Evolutionary conservation across 257 asterid genomes (phyloP).

Genomic region (Galeopsis tetrahit): DNA sequence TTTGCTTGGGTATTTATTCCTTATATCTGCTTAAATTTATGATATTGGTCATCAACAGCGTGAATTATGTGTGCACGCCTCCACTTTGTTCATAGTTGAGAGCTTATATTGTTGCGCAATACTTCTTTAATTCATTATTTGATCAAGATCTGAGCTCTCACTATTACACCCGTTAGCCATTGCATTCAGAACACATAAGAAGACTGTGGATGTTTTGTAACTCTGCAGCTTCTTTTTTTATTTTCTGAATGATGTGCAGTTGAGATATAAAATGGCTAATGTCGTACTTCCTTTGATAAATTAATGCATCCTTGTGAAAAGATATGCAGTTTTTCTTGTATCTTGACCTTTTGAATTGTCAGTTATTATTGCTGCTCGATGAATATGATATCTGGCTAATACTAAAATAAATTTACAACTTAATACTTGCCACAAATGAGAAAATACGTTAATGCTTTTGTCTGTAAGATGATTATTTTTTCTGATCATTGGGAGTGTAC

Average conservation of each 20-base stretch:
- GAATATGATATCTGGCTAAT: not conserved
- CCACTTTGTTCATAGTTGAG: not conserved
- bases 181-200: not conserved
- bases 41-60: not conserved
- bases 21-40: not conserved
- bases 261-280: not conserved
- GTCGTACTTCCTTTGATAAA: not conserved
- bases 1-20: not conserved
- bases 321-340: not conserved
- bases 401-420: not conserved
- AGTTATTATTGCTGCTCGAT: conserved; percentile 7
- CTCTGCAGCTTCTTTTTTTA: not conserved
- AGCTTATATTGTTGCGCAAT: not conserved
- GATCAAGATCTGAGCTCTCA: not conserved
- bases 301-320: not conserved
- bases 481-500: not conserved
- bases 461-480: not conserved
- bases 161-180: not conserved
- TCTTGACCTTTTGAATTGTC: not conserved
- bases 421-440: not conserved
- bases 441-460: not conserved
- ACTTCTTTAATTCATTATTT: not conserved
- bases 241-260: conserved; percentile 3
- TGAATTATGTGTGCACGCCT: not conserved
- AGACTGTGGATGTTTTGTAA: not conserved